Percentiles rank a stretch among this genome's conserved stretches.
These are phyloP conservation scores for Draba incana DNA, from an alignment of 345 rosid genomes.

Conservation along the genomic window DNA sequence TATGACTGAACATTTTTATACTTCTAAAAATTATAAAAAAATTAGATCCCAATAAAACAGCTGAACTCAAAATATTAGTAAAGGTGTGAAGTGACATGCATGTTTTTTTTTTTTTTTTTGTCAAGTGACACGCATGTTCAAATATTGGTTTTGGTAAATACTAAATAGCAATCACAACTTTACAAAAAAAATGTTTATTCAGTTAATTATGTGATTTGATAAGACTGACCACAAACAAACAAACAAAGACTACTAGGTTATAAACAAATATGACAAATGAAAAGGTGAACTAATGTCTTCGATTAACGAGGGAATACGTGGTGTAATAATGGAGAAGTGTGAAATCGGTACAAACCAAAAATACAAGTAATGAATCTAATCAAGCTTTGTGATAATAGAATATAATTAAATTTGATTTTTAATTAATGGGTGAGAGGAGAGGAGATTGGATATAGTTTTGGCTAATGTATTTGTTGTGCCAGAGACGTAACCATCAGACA, in stretches of 20 bases:
- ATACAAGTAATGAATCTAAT: constrained; percentile 26
- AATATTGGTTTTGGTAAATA: not conserved
- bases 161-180: not conserved
- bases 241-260: not conserved
- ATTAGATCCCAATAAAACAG: not conserved
- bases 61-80: not conserved
- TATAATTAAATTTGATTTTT: not conserved
- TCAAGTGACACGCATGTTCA: no score
- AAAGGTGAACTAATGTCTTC: constrained; percentile 25
- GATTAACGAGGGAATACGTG: constrained; percentile 21
- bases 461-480: constrained; percentile 9
- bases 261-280: constrained; percentile 22
- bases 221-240: constrained; percentile 14
- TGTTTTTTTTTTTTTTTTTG: no score
- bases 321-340: constrained; percentile 36
- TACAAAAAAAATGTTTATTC: no score
- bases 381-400: not conserved
- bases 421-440: constrained; percentile 9
- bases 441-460: constrained; percentile 38
- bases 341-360: not conserved
- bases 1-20: not conserved
- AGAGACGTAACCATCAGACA: constrained; percentile 33
- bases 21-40: not conserved
- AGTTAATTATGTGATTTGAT: not conserved
- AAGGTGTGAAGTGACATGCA: no score